Evolutionary conservation across 2,329 filamentous ascomycete genomes (phyloP).

Genomic region (Alternaria hordeiaustralica): DNA sequence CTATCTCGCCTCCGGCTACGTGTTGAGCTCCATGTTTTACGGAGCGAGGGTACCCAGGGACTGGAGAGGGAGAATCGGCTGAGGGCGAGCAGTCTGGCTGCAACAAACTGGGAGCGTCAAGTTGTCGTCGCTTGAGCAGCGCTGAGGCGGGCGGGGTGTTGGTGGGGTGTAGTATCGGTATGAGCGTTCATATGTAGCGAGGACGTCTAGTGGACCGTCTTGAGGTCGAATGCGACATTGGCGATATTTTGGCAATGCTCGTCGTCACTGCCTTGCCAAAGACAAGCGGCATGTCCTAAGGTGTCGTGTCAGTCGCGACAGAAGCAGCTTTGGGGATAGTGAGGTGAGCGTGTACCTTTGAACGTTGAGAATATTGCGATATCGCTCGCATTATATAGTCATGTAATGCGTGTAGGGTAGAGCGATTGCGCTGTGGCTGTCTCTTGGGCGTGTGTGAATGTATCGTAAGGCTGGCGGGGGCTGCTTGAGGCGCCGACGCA

Average conservation of each 20-base stretch:
- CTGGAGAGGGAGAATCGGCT: neutral
- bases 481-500: neutral
- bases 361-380: neutral
- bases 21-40: no score
- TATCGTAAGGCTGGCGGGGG: neutral
- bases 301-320: neutral
- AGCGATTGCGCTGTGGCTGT: neutral
- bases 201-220: neutral
- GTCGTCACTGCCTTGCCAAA: neutral
- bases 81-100: neutral
- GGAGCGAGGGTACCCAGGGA: no score
- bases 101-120: neutral
- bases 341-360: neutral
- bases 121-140: neutral
- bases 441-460: neutral
- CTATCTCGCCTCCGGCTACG: neutral
- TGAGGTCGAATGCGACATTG: neutral
- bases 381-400: neutral
- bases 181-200: neutral
- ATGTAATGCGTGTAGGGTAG: neutral
- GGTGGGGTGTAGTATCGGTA: neutral
- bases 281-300: neutral
- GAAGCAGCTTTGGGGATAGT: neutral
- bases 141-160: neutral
- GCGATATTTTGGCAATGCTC: neutral